Conservation (phyloP, 139 green algal genomes). For the Chlorella vulgaris region DNA sequence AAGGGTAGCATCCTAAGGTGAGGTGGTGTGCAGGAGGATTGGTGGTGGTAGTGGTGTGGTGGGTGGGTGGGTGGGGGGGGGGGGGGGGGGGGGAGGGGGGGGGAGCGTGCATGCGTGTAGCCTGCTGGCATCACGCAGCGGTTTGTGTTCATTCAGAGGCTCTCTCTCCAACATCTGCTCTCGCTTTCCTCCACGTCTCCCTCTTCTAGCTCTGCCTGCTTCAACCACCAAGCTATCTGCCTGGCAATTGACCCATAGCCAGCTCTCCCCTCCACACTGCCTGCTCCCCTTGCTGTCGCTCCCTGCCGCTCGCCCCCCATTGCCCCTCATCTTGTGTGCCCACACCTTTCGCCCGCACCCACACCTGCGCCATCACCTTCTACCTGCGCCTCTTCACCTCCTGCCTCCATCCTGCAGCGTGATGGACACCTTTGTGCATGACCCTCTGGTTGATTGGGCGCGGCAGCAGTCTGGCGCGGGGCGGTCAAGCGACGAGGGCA, state of each 20-base stretch:
- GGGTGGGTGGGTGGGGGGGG: no score
- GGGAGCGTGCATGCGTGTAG: not conserved
- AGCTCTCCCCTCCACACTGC: no score
- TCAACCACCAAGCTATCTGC: no score
- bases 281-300: no score
- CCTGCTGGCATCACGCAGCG: not conserved
- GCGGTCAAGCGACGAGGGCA: conserved; percentile 14
- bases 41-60: no score
- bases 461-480: not conserved
- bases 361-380: not conserved
- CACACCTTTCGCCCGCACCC: not conserved
- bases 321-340: no score
- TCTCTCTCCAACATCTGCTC: no score
- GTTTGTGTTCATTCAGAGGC: no score
- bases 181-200: no score
- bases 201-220: no score
- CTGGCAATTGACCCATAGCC: not conserved
- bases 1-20: conserved; percentile 15
- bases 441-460: conserved; percentile 96
- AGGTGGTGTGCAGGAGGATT: not conserved
- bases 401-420: conserved; percentile 65
- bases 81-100: not conserved
- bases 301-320: no score
- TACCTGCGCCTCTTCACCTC: conserved; percentile 66
- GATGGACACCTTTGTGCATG: conserved; percentile 97